Percentiles rank a stretch among this genome's conserved stretches.
Evolutionary conservation across 2,329 filamentous ascomycete species (phyloP).

Genomic region (Arthrobotrys conoides): DNA sequence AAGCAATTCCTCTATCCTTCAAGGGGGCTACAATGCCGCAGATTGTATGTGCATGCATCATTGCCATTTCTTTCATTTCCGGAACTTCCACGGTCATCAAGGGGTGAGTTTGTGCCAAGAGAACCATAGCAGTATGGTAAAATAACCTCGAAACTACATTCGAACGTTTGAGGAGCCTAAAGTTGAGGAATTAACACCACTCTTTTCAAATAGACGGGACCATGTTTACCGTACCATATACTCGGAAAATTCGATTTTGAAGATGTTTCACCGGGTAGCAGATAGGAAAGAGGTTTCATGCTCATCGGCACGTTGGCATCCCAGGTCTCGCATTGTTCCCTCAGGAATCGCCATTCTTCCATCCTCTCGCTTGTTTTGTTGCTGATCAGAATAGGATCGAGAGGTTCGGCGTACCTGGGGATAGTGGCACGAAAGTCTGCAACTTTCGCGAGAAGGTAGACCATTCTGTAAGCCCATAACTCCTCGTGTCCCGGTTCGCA

Average conservation of each 20-base stretch:
- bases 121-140: slow-evolving; percentile 87
- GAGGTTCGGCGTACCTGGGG: slow-evolving; percentile 64
- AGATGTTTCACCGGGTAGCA: slow-evolving; percentile 77
- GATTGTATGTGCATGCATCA: slow-evolving; percentile 83
- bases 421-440: slow-evolving; percentile 84
- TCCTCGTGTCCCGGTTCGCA: slow-evolving; percentile 77
- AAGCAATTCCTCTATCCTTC: slow-evolving; percentile 83
- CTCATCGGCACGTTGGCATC: slow-evolving; percentile 81
- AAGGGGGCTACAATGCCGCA: slow-evolving; percentile 91
- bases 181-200: slow-evolving; percentile 12
- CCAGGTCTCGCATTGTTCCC: slow-evolving; percentile 86
- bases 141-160: slow-evolving; percentile 87
- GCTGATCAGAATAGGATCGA: slow-evolving; percentile 61
- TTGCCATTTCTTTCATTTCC: slow-evolving; percentile 79
- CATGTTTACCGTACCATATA: slow-evolving; percentile 76
- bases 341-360: slow-evolving; percentile 82
- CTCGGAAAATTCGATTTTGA: slow-evolving; percentile 85
- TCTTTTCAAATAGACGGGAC: not conserved
- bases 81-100: slow-evolving; percentile 73
- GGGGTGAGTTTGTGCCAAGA: slow-evolving; percentile 85
- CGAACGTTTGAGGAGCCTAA: slow-evolving; percentile 80
- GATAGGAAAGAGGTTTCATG: slow-evolving; percentile 87
- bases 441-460: slow-evolving; percentile 89
- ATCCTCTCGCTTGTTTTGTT: slow-evolving; percentile 70
- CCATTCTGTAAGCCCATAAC: slow-evolving; percentile 87